These are phyloP conservation scores for Saccharomyces hybrid DNA, from an alignment of 1,139 yeast species.

Conservation along the genomic window DNA sequence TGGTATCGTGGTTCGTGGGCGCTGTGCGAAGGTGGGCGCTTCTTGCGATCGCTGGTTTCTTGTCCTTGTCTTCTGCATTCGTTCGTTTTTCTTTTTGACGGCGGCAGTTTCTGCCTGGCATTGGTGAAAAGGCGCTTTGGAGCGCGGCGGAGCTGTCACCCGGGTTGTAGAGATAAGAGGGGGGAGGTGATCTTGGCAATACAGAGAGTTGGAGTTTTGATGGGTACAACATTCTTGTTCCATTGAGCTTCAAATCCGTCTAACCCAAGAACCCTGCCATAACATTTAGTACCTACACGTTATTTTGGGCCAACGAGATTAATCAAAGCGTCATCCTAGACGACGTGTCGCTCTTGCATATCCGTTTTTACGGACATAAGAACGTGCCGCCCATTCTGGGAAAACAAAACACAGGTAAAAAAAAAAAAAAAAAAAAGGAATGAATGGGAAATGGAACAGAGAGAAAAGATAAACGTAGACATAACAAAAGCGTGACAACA, in stretches of 20 bases:
- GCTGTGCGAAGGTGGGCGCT: conserved; percentile 2
- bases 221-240: not conserved
- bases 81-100: not conserved
- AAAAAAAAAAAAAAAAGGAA: not conserved
- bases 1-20: not conserved
- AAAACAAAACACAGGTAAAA: not conserved
- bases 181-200: not conserved
- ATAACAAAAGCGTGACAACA: conserved; percentile 1
- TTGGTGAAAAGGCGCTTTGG: not conserved
- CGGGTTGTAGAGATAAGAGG: not conserved
- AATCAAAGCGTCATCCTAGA: not conserved
- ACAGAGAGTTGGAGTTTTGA: too few relatives aligned
- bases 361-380: conserved; percentile 1
- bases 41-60: not conserved
- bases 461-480: not conserved
- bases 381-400: conserved; percentile 1
- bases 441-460: not conserved
- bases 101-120: conserved; percentile 1
- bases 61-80: not conserved
- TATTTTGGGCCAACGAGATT: not conserved
- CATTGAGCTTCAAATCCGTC: too few relatives aligned
- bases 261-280: too few relatives aligned
- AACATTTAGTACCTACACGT: not conserved
- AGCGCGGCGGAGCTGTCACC: not conserved
- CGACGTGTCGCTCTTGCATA: not conserved